phyloP scores from a whole-genome alignment of 371 early-diverging fungal genomes.

The Haplosporangium sp. region DNA sequence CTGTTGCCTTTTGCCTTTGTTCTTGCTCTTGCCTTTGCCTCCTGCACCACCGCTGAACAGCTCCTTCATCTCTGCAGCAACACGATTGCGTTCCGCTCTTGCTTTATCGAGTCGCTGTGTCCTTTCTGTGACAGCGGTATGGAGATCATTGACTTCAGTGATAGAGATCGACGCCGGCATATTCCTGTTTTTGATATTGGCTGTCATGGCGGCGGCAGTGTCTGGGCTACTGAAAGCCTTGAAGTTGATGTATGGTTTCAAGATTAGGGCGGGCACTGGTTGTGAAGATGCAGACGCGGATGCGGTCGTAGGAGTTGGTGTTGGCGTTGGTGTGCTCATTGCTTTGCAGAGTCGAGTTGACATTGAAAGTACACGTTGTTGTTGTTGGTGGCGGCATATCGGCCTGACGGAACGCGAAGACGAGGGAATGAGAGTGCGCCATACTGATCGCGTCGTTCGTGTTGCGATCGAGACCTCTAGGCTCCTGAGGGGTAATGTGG shows the following conservation, averaged over 20 bases:
- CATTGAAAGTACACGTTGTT: constrained; percentile 8
- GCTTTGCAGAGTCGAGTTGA: constrained; percentile 6
- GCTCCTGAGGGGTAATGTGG: neutral
- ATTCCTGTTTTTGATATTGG: constrained; percentile 43
- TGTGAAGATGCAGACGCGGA: constrained; percentile 2
- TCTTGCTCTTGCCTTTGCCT: constrained; percentile 23
- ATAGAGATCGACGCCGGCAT: constrained; percentile 40
- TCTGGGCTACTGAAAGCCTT: constrained; percentile 38
- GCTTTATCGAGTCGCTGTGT: constrained; percentile 31
- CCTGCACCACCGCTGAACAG: constrained; percentile 23
- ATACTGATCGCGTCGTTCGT: neutral
- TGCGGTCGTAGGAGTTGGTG: neutral
- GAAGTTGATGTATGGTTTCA: constrained; percentile 52
- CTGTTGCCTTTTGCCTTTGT: neutral
- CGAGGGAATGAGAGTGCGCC: neutral
- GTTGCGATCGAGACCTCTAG: neutral
- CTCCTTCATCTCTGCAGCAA: constrained; percentile 52
- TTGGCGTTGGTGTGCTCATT: neutral
- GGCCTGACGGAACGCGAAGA: too few species aligned
- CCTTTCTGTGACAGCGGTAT: constrained; percentile 18
- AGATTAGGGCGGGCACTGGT: constrained; percentile 26
- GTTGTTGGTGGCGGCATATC: neutral
- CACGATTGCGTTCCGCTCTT: constrained; percentile 39
- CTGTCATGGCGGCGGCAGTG: constrained; percentile 19
- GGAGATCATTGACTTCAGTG: constrained; percentile 19